Evolutionary conservation across 345 rosid genomes (phyloP).

Genomic region (Nasturtium officinale): DNA sequence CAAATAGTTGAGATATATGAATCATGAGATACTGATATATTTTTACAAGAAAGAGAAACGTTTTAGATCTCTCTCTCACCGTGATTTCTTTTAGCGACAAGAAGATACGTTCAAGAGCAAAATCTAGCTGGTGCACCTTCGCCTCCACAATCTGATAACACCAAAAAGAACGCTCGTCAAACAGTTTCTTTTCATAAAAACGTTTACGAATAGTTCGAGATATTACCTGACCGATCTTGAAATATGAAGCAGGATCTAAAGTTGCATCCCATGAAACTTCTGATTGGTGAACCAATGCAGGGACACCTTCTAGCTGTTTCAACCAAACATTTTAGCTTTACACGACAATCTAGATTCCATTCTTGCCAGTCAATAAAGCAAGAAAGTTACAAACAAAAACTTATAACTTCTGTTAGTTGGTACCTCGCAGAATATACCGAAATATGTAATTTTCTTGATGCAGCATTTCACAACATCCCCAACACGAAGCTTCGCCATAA

Average conservation of each 20-base stretch:
- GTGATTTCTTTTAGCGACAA: slow-evolving; percentile 81
- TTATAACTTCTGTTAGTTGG: background rate
- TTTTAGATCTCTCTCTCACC: slow-evolving; percentile 45
- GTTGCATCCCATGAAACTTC: slow-evolving; percentile 99
- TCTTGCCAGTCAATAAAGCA: slow-evolving; percentile 4
- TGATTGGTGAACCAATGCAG: slow-evolving; percentile 88
- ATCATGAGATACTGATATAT: background rate
- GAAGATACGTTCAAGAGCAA: slow-evolving; percentile 79
- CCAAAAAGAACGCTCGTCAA: slow-evolving; percentile 10
- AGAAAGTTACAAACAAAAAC: background rate
- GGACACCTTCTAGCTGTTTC: slow-evolving; percentile 79
- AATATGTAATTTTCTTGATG: slow-evolving; percentile 86
- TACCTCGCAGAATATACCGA: slow-evolving; percentile 96
- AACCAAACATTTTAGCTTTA: slow-evolving; percentile 20
- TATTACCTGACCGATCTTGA: slow-evolving; percentile 86
- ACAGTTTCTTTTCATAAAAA: slow-evolving; percentile 8
- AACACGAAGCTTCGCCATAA: slow-evolving; percentile 87
- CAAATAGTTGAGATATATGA: background rate
- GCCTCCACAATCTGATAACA: slow-evolving; percentile 80
- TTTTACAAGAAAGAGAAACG: background rate
- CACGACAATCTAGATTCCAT: background rate
- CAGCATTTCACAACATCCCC: slow-evolving; percentile 91
- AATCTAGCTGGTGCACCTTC: slow-evolving; percentile 89
- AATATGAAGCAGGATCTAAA: slow-evolving; percentile 78
- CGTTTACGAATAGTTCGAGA: background rate